phyloP scores from a whole-genome alignment of 2,329 filamentous ascomycete genomes.

The Podosphaera leucotricha region DNA sequence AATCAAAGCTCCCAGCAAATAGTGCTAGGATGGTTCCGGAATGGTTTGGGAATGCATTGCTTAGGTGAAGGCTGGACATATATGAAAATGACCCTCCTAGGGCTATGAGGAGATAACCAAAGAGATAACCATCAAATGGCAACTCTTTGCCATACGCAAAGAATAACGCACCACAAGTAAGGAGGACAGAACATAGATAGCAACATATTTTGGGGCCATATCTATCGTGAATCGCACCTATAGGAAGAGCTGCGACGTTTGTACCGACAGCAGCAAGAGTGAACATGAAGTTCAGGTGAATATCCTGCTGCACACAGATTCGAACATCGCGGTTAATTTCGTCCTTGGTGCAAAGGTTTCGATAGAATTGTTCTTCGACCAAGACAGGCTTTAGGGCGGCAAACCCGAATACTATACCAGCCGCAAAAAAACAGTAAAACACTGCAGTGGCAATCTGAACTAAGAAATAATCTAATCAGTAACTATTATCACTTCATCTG shows the following conservation, averaged over 20 bases:
- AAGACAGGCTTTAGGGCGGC: slow-evolving; percentile 66
- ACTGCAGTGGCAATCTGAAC: slow-evolving; percentile 47
- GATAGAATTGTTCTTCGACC: slow-evolving; percentile 48
- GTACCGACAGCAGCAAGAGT: slow-evolving; percentile 71
- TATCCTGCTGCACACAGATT: slow-evolving; percentile 35
- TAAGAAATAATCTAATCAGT: slow-evolving; percentile 15
- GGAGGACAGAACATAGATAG: slow-evolving; percentile 42
- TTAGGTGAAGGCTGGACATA: slow-evolving; percentile 64
- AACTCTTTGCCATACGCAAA: slow-evolving; percentile 43
- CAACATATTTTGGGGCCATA: slow-evolving; percentile 60
- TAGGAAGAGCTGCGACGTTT: slow-evolving; percentile 65
- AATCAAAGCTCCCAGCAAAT: slow-evolving; percentile 63
- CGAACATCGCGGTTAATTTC: slow-evolving; percentile 24
- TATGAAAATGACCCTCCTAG: slow-evolving; percentile 64
- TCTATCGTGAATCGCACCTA: slow-evolving; percentile 64
- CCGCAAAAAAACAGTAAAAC: slow-evolving; percentile 51
- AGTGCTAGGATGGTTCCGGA: slow-evolving; percentile 61
- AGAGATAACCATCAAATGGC: slow-evolving; percentile 50
- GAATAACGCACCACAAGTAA: slow-evolving; percentile 44
- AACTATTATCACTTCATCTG: not conserved
- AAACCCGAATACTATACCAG: slow-evolving; percentile 65
- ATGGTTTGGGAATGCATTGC: slow-evolving; percentile 56
- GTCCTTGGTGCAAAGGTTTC: slow-evolving; percentile 32
- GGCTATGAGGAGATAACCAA: slow-evolving; percentile 53
- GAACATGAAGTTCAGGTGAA: slow-evolving; percentile 73